Evolutionary conservation across 1,284 basidiomycete genomes (phyloP), one percentile per base, ranked within the genome.

Genomic region (Rhodotorula glutinis): DNA sequence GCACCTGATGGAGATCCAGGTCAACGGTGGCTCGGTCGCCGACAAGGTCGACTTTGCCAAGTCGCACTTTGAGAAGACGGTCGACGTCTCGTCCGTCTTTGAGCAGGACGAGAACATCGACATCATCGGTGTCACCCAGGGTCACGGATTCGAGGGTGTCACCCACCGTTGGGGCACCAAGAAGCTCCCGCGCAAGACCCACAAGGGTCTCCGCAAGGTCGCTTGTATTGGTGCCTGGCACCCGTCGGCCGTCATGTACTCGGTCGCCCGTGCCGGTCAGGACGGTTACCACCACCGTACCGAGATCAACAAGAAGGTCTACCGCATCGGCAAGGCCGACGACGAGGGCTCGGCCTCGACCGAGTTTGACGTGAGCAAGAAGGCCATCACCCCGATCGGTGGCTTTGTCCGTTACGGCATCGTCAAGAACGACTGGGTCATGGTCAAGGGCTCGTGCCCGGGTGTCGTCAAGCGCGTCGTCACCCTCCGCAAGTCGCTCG

Each of bases 1-100:
- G 47, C 95, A 99, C 84, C 86, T 99, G 63, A 98, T 98, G 94
- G 96, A 99, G 85, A 95, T 99, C 81, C 95, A 99, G 83, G 88
- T 99, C 79, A 98, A 99, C 84, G 96, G 96, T 82, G 96, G 96
- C 72, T 91, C 90, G 53, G 81, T 98, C 74, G 86, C 92, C 55
- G 95, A 98, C 86, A 99, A 99, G 86, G 94, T 98, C 80, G 91
- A 94, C 80, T 98, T 89, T 78, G 91, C 94, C 74, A 89, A 94
- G 77, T 88, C 87, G 62, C 84, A 98, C 80, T 98, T 99, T 78
- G 96, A 99, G 85, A 98, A 98, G 87, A 89, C 92, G 62, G 83
- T 98, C 76, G 90, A 92, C 78, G 86, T 97, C 76, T 79, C 80
- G 71, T 85, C 86, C 54, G 84, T 99, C 75, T 98, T 99, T 80